Conservation (phyloP, 2,329 filamentous ascomycete genomes). For the Corinectria fuckeliana region DNA sequence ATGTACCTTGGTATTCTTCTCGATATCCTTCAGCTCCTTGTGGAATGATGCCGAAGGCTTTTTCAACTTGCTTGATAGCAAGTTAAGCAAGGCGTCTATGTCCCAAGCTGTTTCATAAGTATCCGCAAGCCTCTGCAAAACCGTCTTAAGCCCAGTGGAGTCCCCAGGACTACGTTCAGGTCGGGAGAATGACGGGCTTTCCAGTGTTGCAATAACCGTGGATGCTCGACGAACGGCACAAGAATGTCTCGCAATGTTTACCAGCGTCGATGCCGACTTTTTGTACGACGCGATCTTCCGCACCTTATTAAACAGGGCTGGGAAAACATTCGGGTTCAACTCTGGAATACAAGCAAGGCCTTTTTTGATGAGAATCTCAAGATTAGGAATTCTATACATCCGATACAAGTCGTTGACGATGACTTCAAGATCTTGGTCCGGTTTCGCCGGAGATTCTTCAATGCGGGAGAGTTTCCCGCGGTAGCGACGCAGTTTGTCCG, state of each 20-base stretch:
- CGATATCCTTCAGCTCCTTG: not conserved
- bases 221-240: not conserved
- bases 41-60: not conserved
- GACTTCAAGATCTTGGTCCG: constrained; percentile 7
- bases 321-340: not conserved
- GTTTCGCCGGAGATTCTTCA: not conserved
- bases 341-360: not conserved
- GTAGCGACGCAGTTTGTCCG: not conserved
- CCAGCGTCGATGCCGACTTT: constrained; percentile 12
- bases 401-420: constrained; percentile 10
- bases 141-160: not conserved
- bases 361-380: constrained; percentile 10
- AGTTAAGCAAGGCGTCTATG: not conserved
- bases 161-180: not conserved
- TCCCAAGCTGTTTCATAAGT: constrained; percentile 10
- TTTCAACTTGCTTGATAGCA: not conserved
- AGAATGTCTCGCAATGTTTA: constrained; percentile 9
- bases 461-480: not conserved
- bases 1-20: constrained; percentile 21
- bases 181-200: not conserved
- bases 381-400: constrained; percentile 6
- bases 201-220: not conserved
- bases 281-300: constrained; percentile 27
- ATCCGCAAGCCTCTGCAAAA: constrained; percentile 1
- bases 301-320: constrained; percentile 17